Evolutionary conservation across 352 stramenopile genomes (phyloP).

Genomic region (Phytophthora aleatoria): DNA sequence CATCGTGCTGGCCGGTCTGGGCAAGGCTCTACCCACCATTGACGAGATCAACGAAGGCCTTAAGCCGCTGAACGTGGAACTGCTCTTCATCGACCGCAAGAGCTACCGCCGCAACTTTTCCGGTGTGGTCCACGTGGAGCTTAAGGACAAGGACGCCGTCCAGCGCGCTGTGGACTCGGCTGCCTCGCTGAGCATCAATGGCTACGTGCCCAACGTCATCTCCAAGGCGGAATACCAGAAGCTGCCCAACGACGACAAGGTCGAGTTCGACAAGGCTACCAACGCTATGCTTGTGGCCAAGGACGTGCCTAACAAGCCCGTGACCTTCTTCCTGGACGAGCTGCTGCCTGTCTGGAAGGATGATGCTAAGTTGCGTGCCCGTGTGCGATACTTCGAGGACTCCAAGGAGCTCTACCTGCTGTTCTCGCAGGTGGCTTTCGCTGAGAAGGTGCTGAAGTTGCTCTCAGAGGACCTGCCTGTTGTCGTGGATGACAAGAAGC

Average conservation of each 20-base stretch:
- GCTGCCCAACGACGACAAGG: slow-evolving; percentile 71
- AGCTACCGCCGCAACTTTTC: slow-evolving; percentile 73
- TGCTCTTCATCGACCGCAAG: slow-evolving; percentile 78
- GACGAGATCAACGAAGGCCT: slow-evolving; percentile 83
- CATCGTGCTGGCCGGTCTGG: slow-evolving; percentile 75
- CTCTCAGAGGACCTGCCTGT: slow-evolving; percentile 47
- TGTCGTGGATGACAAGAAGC: slow-evolving; percentile 62
- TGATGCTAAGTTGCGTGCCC: slow-evolving; percentile 63
- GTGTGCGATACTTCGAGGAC: slow-evolving; percentile 72
- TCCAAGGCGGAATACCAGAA: slow-evolving; percentile 58
- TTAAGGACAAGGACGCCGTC: slow-evolving; percentile 62
- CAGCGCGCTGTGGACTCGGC: slow-evolving; percentile 54
- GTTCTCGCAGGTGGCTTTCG: slow-evolving; percentile 74
- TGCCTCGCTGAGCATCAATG: slow-evolving; percentile 64
- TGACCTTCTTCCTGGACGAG: slow-evolving; percentile 76
- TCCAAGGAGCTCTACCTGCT: slow-evolving; percentile 79
- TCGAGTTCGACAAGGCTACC: slow-evolving; percentile 86
- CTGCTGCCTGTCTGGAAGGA: slow-evolving; percentile 76
- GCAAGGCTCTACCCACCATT: slow-evolving; percentile 62
- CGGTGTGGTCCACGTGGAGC: slow-evolving; percentile 77
- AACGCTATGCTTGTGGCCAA: slow-evolving; percentile 85
- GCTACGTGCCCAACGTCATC: slow-evolving; percentile 60
- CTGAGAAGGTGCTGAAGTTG: slow-evolving; percentile 59
- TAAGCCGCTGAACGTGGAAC: slow-evolving; percentile 55
- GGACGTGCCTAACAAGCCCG: slow-evolving; percentile 73